Evolutionary conservation across 164 flowering plant species (phyloP).

Genomic region (Magnolia kwangsiensis): DNA sequence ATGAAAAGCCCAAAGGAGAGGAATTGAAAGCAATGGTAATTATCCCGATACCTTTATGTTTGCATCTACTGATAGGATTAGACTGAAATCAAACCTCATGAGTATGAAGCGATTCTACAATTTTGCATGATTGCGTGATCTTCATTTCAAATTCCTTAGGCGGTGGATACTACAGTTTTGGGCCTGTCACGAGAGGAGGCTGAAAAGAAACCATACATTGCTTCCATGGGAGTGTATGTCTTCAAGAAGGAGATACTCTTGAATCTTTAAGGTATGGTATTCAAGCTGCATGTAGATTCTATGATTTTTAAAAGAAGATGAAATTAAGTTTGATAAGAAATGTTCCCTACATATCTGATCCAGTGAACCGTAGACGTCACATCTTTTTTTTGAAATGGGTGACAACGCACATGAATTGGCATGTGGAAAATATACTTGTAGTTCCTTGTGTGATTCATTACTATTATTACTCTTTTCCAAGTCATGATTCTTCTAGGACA

Average conservation of each 20-base stretch:
- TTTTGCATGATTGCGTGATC: not conserved
- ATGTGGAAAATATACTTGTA: too few species aligned
- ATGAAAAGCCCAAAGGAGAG: too few species aligned
- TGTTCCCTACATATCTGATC: too few species aligned
- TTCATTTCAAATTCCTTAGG: conserved; percentile 29
- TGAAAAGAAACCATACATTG: conserved; percentile 83
- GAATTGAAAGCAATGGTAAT: too few species aligned
- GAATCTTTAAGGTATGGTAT: conserved; percentile 64
- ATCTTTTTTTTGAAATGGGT: too few species aligned
- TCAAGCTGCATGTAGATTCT: not conserved
- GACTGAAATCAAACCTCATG: not conserved
- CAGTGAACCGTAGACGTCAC: too few species aligned
- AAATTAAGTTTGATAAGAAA: not conserved
- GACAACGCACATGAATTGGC: too few species aligned
- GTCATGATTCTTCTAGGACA: too few species aligned
- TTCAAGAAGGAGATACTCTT: conserved; percentile 90
- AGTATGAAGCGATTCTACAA: conserved; percentile 7
- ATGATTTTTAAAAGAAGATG: not conserved
- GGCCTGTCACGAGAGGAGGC: conserved; percentile 82
- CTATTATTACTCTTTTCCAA: too few species aligned
- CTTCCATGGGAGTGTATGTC: conserved; percentile 92
- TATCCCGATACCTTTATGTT: not conserved
- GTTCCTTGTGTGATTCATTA: too few species aligned
- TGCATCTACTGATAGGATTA: not conserved
- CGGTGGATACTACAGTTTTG: conserved; percentile 81